Percentiles rank a stretch among this genome's conserved stretches.
Evolutionary conservation across 1,284 basidiomycete genomes (phyloP).

Genomic region (Cutaneotrichosporon sp.): DNA sequence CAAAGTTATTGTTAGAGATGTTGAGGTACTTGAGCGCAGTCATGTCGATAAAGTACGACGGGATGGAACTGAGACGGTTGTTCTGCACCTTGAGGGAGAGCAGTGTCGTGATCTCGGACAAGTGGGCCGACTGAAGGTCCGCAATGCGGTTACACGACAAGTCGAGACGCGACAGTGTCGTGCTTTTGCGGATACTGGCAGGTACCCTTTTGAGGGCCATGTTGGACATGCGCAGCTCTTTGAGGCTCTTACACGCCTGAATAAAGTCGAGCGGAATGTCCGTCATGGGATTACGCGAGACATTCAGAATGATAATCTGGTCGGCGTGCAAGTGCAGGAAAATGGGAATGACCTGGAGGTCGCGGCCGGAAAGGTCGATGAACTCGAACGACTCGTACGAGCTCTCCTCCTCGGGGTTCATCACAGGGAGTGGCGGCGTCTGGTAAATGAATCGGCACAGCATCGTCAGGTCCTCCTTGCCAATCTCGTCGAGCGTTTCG

Average conservation of each 20-base stretch:
- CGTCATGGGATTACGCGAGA: conserved; percentile 92
- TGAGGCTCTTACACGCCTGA: conserved; percentile 76
- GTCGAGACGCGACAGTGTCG: conserved; percentile 75
- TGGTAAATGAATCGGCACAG: conserved; percentile 77
- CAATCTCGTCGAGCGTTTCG: conserved; percentile 75
- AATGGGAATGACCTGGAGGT: conserved; percentile 86
- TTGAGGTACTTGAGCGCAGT: conserved; percentile 72
- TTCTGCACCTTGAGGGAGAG: conserved; percentile 77
- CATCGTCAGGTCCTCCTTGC: conserved; percentile 76
- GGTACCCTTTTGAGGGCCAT: conserved; percentile 95
- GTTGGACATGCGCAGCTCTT: conserved; percentile 81
- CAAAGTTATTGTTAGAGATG: conserved; percentile 96
- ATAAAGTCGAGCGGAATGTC: conserved; percentile 97
- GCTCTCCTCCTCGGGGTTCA: conserved; percentile 63
- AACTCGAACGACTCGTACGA: conserved; percentile 70
- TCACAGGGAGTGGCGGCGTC: conserved; percentile 52
- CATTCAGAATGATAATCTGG: conserved; percentile 77
- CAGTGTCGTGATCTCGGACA: conserved; percentile 72
- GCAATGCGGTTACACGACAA: conserved; percentile 88
- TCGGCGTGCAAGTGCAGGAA: conserved; percentile 81
- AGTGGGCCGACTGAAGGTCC: conserved; percentile 77
- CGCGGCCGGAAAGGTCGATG: conserved; percentile 76
- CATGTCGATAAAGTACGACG: conserved; percentile 76
- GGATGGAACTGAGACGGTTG: conserved; percentile 83
- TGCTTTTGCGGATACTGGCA: conserved; percentile 69